phyloP scores from a whole-genome alignment of 2,329 filamentous ascomycete genomes.

The Aspergillus tanneri region DNA sequence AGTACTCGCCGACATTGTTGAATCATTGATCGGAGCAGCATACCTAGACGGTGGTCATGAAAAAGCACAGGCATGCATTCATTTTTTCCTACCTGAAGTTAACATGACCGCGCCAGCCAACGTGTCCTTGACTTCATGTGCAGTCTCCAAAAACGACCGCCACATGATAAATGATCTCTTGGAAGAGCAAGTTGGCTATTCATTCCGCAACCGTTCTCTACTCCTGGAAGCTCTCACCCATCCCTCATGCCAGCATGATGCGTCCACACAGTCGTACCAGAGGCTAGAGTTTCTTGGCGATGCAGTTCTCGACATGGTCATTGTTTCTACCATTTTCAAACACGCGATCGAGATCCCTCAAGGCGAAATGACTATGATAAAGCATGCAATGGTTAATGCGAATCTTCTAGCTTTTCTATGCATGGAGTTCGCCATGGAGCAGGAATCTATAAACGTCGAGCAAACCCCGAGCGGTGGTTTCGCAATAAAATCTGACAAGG shows the following conservation, averaged over 20 bases:
- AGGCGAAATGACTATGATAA: constrained; percentile 70
- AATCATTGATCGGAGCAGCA: constrained; percentile 76
- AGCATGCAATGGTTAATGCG: constrained; percentile 74
- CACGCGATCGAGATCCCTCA: constrained; percentile 47
- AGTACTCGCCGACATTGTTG: constrained; percentile 80
- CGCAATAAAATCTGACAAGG: constrained; percentile 19
- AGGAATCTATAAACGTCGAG: constrained; percentile 10
- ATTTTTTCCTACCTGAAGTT: constrained; percentile 63
- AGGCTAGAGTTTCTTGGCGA: constrained; percentile 88
- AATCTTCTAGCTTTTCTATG: constrained; percentile 75
- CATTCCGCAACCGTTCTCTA: constrained; percentile 65
- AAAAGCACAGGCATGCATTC: constrained; percentile 64
- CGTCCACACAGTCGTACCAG: constrained; percentile 61
- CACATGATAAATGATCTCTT: constrained; percentile 21
- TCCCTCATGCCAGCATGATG: constrained; percentile 57
- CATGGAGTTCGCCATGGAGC: constrained; percentile 52
- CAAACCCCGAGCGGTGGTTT: constrained; percentile 21
- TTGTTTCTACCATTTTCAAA: constrained; percentile 53
- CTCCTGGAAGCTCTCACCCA: constrained; percentile 82
- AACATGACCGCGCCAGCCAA: too few relatives aligned
- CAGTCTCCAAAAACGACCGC: constrained; percentile 1
- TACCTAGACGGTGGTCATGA: constrained; percentile 66
- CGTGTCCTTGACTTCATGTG: too few relatives aligned
- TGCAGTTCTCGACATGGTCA: constrained; percentile 74
- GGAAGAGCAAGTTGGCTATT: constrained; percentile 58